Conservation (phyloP, 116 monocot species). For the Dioscorea cayenensis region DNA sequence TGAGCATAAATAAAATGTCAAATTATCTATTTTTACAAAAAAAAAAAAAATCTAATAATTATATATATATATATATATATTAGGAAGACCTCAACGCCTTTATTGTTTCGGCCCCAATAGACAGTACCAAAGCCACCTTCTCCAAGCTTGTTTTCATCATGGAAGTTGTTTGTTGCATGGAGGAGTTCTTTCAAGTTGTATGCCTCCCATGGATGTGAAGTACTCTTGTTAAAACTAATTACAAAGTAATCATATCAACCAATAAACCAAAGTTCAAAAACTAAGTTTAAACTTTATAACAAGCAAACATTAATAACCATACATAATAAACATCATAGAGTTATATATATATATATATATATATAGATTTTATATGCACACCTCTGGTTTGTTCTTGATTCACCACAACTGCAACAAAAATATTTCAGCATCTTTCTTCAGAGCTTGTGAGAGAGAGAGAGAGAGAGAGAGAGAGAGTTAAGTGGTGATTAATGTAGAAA, state of each 20-base stretch:
- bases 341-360: not conserved
- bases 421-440: not conserved
- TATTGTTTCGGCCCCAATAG: constrained; percentile 24
- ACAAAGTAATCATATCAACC: not conserved
- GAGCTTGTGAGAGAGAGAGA: not conserved
- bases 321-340: not conserved
- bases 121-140: constrained; percentile 36
- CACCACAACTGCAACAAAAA: not conserved
- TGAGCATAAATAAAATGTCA: no score
- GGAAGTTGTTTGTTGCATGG: constrained; percentile 30
- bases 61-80: not conserved
- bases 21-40: no score
- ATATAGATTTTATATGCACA: not conserved
- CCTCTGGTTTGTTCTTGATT: not conserved
- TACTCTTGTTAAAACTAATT: not conserved
- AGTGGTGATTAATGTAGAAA: no score
- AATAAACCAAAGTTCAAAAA: no score
- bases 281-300: no score
- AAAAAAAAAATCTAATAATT: no score
- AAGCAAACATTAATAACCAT: no score
- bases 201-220: constrained; percentile 17
- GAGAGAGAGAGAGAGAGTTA: not conserved
- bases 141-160: constrained; percentile 27
- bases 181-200: constrained; percentile 22
- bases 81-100: constrained; percentile 14